Evolutionary conservation across 768 basidiomycete species (phyloP), one percentile per base, ranked within the genome.

Genomic region (Coprinopsis sp.): DNA sequence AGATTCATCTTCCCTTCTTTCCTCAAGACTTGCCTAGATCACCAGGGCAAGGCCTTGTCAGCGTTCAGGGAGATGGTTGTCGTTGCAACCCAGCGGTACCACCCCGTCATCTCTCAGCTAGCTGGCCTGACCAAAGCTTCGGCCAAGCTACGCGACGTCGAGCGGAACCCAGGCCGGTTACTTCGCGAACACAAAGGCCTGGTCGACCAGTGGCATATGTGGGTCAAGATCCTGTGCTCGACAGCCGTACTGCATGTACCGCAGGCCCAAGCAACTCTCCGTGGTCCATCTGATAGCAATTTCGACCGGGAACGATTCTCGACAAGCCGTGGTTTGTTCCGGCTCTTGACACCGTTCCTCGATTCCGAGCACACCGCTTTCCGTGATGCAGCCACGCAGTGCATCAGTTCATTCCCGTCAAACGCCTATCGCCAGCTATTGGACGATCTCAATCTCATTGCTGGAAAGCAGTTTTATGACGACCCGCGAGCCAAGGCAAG

Each of bases 141-240:
- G 37, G 64, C 73, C 16, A 57, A 74, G 31, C 74, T 79, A 14
- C 59, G 63, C 3, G 61, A 65, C 4, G 64, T 64, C 1, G 83
- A 83, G 38, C 73, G 70, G 40, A 80, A 83, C 47, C 77, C 77
- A 0, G 55, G 69, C 21, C 78, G 73, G 41, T 52, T 74, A 6
- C 67, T 83, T 11, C 63, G 66, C 29, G 86, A 87, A 5, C 80
- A 82, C 54, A 79, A 71, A 56, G 58, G 61, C 13, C 60, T 79
- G 16, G 72, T 89, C 25, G 79, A 82, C 33, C 89, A 92, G 62
- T 92, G 90, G 90, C 76, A 84, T 49, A 66, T 82, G 18, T 91
- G 90, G 90, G 73, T 91, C 43, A 87, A 87, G 51, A 73, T 86
- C 18, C 73, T 95, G n/a, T 92, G 87, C 53, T 77, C 84, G n/a